These are phyloP conservation scores for Smithsoniella earleae DNA, from an alignment of 163 green algal genomes.

Conservation along the genomic window DNA sequence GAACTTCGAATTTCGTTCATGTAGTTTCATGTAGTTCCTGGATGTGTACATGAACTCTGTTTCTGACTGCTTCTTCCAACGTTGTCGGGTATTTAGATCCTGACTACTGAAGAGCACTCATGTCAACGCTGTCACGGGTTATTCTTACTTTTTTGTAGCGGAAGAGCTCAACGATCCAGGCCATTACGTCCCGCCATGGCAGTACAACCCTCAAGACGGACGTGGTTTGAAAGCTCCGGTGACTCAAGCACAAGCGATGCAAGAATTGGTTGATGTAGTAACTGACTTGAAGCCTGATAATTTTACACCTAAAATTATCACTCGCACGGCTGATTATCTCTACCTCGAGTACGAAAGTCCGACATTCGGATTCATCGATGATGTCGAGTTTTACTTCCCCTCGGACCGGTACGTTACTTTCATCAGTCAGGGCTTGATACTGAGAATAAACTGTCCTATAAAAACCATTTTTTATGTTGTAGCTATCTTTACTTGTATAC, in stretches of 20 bases:
- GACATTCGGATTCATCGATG: conserved; percentile 85
- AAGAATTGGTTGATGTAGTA: conserved; percentile 61
- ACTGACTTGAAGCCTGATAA: conserved; percentile 63
- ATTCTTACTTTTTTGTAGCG: conserved; percentile 26
- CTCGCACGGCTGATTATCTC: conserved; percentile 76
- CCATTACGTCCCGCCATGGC: conserved; percentile 73
- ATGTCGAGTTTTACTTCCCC: conserved; percentile 86
- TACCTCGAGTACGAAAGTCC: conserved; percentile 79
- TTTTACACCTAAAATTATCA: conserved; percentile 75
- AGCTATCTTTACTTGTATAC: no score
- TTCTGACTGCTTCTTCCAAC: no score
- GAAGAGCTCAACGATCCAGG: conserved; percentile 78
- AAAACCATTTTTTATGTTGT: no score
- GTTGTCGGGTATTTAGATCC: no score
- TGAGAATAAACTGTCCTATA: no score
- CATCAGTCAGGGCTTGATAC: no score
- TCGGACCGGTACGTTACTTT: conserved; percentile 1
- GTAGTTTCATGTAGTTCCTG: neutral
- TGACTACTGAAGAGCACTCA: no score
- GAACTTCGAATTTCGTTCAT: neutral
- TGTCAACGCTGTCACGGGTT: neutral
- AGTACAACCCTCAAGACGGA: conserved; percentile 76
- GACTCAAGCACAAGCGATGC: conserved; percentile 68
- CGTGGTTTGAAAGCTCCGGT: conserved; percentile 51
- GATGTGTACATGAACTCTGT: no score